phyloP scores from a whole-genome alignment of 306 rosid genomes.

The Pyrus betulifolia region DNA sequence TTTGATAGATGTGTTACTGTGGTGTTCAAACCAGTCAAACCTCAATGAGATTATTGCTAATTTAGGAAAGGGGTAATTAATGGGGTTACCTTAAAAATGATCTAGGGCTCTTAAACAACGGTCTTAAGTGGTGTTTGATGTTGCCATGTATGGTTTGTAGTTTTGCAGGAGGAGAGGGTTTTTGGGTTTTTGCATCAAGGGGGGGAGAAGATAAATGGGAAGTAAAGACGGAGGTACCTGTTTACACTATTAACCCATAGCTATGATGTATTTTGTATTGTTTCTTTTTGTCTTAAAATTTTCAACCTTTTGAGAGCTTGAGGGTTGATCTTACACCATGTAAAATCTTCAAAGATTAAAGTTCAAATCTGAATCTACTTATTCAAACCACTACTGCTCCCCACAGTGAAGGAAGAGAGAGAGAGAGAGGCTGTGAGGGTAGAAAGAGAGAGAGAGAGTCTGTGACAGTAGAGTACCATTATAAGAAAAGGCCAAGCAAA shows the following conservation, averaged over 20 bases:
- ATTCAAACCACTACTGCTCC: slow-evolving; percentile 34
- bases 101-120: background rate
- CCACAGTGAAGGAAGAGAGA: slow-evolving; percentile 19
- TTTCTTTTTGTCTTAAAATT: slow-evolving; percentile 3
- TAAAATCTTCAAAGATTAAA: slow-evolving; percentile 25
- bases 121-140: background rate
- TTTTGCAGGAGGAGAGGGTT: background rate
- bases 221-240: background rate
- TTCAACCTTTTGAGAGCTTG: slow-evolving; percentile 16
- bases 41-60: slow-evolving; percentile 7
- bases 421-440: background rate
- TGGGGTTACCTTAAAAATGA: slow-evolving; percentile 1
- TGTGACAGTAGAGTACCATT: slow-evolving; percentile 13
- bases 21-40: slow-evolving; percentile 24
- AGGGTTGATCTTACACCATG: slow-evolving; percentile 13
- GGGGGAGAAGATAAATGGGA: background rate
- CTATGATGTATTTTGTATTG: background rate
- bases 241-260: background rate
- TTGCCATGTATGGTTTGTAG: background rate
- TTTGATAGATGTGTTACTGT: slow-evolving; percentile 10
- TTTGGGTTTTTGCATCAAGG: background rate
- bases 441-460: slow-evolving; percentile 1
- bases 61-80: slow-evolving; percentile 2
- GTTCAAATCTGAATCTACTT: slow-evolving; percentile 41
- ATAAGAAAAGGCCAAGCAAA: slow-evolving; percentile 46